phyloP scores from a whole-genome alignment of 148 eudicot species.

The Rhododendron henanense region DNA sequence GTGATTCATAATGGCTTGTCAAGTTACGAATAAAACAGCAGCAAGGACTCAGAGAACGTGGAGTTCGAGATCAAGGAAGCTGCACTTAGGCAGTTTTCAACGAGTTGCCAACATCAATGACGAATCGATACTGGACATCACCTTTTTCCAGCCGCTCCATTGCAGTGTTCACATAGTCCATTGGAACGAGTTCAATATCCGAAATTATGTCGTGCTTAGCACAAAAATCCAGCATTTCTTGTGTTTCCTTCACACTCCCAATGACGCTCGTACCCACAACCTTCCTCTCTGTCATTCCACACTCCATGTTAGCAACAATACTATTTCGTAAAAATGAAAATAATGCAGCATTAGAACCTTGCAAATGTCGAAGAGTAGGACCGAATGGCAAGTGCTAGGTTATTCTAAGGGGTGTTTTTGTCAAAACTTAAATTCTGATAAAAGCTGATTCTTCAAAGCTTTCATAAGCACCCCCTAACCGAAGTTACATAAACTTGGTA shows the following conservation, averaged over 20 bases:
- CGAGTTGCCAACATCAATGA: slow-evolving; percentile 1
- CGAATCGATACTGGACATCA: not conserved
- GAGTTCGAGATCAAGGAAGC: not conserved
- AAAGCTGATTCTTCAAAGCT: not conserved
- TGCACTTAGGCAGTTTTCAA: not conserved
- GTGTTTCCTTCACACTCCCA: not conserved
- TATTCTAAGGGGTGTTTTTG: not conserved
- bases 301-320: not conserved
- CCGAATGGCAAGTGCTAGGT: not conserved
- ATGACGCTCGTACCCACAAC: not conserved
- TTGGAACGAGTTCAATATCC: not conserved
- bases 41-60: not conserved
- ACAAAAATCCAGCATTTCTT: not conserved
- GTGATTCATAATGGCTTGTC: not conserved
- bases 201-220: not conserved
- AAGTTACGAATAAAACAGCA: not conserved
- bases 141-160: not conserved
- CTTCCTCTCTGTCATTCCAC: not conserved
- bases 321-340: not conserved
- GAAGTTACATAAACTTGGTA: not conserved
- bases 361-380: no score
- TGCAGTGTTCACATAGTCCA: slow-evolving; percentile 8
- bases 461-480: not conserved
- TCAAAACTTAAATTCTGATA: no score
- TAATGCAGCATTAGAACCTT: no score